Base-by-base conservation (phyloP, 345 rosid genomes). In the Salix purpurea region DNA sequence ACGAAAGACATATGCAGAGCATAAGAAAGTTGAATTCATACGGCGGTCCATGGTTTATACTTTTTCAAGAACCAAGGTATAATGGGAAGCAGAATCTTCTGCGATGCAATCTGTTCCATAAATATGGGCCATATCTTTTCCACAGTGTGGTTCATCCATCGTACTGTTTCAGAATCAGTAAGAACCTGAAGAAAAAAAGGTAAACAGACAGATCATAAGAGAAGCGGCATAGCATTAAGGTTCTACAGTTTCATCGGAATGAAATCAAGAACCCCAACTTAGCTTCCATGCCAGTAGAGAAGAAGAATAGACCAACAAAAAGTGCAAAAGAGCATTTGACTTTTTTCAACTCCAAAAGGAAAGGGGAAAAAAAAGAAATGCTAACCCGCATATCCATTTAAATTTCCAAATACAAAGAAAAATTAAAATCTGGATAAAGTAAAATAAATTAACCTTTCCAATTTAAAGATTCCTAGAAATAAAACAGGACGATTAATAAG, bases 1-100 rank as follows among this genome's bases (percentile, higher is more conserved):
- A 46, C 14, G 6, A 46, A 12, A 46, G 50, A 46, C 50, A 46
- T 0, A 44, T 12, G 50, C 13, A 23, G 56, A 65, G 65, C 14
- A 72, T 46, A 2, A 68, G 61, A 70, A 48, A 76, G 39, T 58
- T 39, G 71, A 71, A 74, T 73, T 74, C 86, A 65, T 83, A 96
- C 99, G 50, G 93, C 97, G 6, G 97, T 93, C 99, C 99, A 96
- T 4, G 99, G 99, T 83, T 91, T 92, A 85, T 92, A 96, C 89
- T 93, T 96, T 26, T 90, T 91, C 82, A 96, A 78, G 90, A 96
- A 96, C 99, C 98, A 96, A 74, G 97, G 99, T 71, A 90, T 89
- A 62, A 96, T 91, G 16, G 99, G 99, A 71, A 92, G 91, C 79
- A 96, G 86, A 84, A 96, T 86, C 87, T 87, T 92, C 87, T 96